A percentile compares a stretch with the other conserved stretches of the same genome.
Conservation (phyloP, 2,329 filamentous ascomycete species). For the Pseudogymnoascus sp. region DNA sequence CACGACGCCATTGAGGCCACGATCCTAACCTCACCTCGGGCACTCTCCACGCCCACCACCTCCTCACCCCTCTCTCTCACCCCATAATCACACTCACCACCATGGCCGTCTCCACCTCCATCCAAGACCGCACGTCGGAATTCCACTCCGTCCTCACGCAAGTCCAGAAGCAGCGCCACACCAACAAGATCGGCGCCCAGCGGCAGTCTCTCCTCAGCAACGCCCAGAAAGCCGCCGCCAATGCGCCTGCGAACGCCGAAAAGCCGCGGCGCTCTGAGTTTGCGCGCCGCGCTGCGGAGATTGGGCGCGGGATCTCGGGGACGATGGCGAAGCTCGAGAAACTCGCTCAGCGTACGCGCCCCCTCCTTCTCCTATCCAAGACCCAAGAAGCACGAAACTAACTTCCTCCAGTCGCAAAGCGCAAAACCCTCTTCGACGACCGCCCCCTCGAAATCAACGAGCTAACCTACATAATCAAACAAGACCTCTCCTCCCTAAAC, state of each 20-base stretch:
- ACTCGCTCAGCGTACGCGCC: conserved; percentile 65
- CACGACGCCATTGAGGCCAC: neutral
- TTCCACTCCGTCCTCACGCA: conserved; percentile 87
- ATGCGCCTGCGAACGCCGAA: conserved; percentile 40
- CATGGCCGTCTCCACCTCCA: conserved; percentile 61
- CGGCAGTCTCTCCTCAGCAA: conserved; percentile 72
- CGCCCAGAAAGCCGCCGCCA: conserved; percentile 58
- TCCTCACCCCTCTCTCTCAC: neutral
- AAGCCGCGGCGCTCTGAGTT: conserved; percentile 75
- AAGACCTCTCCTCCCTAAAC: conserved; percentile 81
- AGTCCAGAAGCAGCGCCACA: conserved; percentile 71
- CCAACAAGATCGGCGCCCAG: conserved; percentile 70
- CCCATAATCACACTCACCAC: conserved; percentile 17
- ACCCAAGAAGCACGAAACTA: neutral
- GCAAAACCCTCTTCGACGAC: conserved; percentile 96
- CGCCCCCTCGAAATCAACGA: conserved; percentile 94
- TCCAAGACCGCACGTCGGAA: conserved; percentile 94
- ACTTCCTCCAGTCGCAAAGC: conserved; percentile 64
- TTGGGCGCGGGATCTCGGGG: conserved; percentile 80
- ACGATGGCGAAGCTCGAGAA: conserved; percentile 96
- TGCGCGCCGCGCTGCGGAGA: conserved; percentile 81
- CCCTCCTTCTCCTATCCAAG: neutral
- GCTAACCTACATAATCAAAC: conserved; percentile 95
- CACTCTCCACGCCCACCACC: neutral
- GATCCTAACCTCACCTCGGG: neutral